Base-by-base conservation (phyloP, 2,329 filamentous ascomycete genomes). In the Coniella vitis region DNA sequence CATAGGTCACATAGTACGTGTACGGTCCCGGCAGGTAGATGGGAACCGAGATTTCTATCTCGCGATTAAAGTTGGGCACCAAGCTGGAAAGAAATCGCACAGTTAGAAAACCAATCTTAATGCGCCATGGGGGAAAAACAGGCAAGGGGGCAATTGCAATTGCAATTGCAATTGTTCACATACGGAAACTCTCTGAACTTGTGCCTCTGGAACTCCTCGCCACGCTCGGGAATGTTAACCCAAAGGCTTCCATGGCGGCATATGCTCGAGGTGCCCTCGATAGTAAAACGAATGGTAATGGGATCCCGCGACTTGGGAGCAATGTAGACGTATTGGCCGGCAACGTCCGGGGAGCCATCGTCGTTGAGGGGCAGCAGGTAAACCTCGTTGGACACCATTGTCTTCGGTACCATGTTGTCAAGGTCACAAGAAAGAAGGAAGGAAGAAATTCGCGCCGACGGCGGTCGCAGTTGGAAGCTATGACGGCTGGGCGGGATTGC, bases 241-340 rank as follows among this genome's bases (percentile, higher is more conserved):
- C 93, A 98, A 55, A 98, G 76, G 63, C 87, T 96, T 52, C 94
- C 93, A 69, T 95, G 77, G 57, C 90, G 82, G 67, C 90, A 96
- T 73, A 98, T 93, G 54, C 91, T 95, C 64, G 91, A 95, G 49
- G 89, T 91, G 54, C 93, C 90, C 68, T 96, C 87, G 58, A 96
- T 91, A 58, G 89, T 81, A 67, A 98, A 95, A 52, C 91, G 84
- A 49, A 96, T 74, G 46, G 79, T 79, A 61, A 97, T 84, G 37
- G 86, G 86, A n/a, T 84, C 76, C 36, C 76, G 78, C 16, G 86
- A 84, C 56, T 70, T 71, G 16, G 93, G 83, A 1, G 90, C 86
- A 38, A 98, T 75, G 66, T 95, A 95, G 61, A 97, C 87, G 73
- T 96, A 98, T 58, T 87, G 83, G 60, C 90, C 87, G 21, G 87